These are phyloP conservation scores for Apiotrichum mycotoxinovorans DNA, from an alignment of 1,284 basidiomycete species.

Conservation along the genomic window DNA sequence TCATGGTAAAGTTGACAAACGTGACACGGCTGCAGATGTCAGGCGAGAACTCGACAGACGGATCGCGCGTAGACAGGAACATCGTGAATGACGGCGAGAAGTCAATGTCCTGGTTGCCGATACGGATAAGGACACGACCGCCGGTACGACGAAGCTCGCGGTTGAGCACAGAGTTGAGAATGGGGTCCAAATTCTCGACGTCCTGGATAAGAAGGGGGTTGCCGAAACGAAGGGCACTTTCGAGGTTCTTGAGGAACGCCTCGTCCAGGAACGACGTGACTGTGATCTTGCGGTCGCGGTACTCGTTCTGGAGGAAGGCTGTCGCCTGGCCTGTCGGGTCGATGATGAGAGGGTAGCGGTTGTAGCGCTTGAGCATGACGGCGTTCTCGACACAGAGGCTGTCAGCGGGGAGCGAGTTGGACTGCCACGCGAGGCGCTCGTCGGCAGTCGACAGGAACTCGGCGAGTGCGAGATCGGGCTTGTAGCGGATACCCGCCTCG, in stretches of 20 bases:
- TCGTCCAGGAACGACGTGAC: conserved; percentile 98
- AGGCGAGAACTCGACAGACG: conserved; percentile 94
- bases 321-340: conserved; percentile 99
- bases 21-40: conserved; percentile 98
- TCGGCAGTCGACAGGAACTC: conserved; percentile 98
- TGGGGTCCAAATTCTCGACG: conserved; percentile 96
- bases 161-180: conserved; percentile 96
- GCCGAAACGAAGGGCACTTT: conserved; percentile 97
- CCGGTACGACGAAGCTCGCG: conserved; percentile 93
- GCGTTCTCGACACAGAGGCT: conserved; percentile 97
- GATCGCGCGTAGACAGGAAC: conserved; percentile 97
- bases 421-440: conserved; percentile 92
- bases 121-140: conserved; percentile 92
- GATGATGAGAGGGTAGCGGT: conserved; percentile 95
- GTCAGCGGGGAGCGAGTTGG: conserved; percentile 89
- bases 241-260: conserved; percentile 95
- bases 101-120: conserved; percentile 99
- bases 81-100: conserved; percentile 99
- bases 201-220: conserved; percentile 97
- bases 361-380: conserved; percentile 97
- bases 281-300: conserved; percentile 93
- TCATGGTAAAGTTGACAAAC: conserved; percentile 99
- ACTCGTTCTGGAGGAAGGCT: conserved; percentile 88
- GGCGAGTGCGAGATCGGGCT: conserved; percentile 83
- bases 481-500: conserved; percentile 89